Evolutionary conservation across 495 filamentous ascomycete genomes (phyloP), one percentile per base, ranked within the genome.

Genomic region (Venustampulla echinocandica): DNA sequence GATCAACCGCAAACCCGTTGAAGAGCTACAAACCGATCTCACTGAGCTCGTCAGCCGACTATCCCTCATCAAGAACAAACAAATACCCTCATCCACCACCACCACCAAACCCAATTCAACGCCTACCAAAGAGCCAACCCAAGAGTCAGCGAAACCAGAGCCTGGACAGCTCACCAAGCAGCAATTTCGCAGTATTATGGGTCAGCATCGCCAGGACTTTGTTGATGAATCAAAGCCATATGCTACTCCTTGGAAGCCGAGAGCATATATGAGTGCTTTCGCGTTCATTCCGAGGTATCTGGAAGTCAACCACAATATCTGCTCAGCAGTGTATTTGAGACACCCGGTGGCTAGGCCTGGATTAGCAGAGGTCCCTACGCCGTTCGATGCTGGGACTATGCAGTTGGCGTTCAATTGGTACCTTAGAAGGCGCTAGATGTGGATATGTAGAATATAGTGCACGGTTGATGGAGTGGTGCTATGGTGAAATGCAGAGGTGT

Each of bases 291-390:
- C 92, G 17, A 73, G 85, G 47, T 98, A 95, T 67, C 75, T 98
- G 47, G 92, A 98, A 69, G 92, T 98, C 58, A 95, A 96, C 70
- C 90, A 90, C 61, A 88, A 85, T 56, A 84, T 95, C 56, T 97
- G 92, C 68, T 79, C 88, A 13, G 92, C 92, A 15, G 90, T 98
- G 32, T 98, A 97, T 67, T 66, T 98, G 50, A 77, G 92, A 50
- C 89, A 97, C 69, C 93, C 92, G 2, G 93, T 96, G 38, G 93
- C 86, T n/a, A 72, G 87, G 17, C 82, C 84, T 9, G 89, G 93
- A n/a, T 59, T 69, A 45, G 81, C 84, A 18, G 92, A 98, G 67
- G 90, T 96, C 42, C 90, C 92, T 18, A 84, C 86, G 41, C 92
- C 92, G 19, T 96, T 90, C 69, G 60, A 66, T 23, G 55, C 64